Evolutionary conservation across 495 filamentous ascomycete genomes (phyloP).

Genomic region (Cetradonia linearis): DNA sequence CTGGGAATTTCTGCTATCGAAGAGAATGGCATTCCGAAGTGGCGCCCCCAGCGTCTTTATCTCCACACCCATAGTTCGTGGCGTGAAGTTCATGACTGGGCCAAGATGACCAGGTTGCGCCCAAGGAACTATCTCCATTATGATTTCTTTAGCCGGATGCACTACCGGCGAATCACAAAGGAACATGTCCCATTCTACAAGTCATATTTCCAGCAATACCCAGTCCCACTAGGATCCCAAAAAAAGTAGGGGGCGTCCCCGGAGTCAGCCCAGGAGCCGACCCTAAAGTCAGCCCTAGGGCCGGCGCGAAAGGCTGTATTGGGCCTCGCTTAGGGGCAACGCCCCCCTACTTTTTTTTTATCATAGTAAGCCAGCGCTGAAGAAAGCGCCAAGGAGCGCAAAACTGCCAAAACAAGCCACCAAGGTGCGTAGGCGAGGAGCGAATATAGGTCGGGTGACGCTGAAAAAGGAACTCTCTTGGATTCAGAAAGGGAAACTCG

Average conservation of each 20-base stretch:
- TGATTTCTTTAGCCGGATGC: background rate
- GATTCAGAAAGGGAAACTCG: background rate
- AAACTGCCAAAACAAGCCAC: background rate
- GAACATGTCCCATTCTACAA: background rate
- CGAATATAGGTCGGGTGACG: background rate
- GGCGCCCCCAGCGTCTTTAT: background rate
- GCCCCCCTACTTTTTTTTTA: too few species aligned
- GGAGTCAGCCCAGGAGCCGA: too few species aligned
- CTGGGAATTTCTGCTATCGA: background rate
- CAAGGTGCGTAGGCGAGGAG: background rate
- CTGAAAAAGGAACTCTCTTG: background rate
- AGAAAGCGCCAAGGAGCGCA: background rate
- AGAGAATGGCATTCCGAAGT: background rate
- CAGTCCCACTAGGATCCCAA: too few species aligned
- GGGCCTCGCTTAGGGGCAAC: too few species aligned
- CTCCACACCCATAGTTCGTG: background rate
- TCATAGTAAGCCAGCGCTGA: too few species aligned
- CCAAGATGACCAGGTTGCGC: background rate
- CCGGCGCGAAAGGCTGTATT: too few species aligned
- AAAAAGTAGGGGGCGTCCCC: too few species aligned
- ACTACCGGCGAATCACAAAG: slow-evolving; percentile 2
- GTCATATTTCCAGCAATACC: background rate
- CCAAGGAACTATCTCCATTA: background rate
- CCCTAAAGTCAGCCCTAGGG: too few species aligned
- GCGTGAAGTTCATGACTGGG: background rate